Base-by-base conservation (phyloP, 2,329 filamentous ascomycete genomes). In the Trichothecium sympodiale region DNA sequence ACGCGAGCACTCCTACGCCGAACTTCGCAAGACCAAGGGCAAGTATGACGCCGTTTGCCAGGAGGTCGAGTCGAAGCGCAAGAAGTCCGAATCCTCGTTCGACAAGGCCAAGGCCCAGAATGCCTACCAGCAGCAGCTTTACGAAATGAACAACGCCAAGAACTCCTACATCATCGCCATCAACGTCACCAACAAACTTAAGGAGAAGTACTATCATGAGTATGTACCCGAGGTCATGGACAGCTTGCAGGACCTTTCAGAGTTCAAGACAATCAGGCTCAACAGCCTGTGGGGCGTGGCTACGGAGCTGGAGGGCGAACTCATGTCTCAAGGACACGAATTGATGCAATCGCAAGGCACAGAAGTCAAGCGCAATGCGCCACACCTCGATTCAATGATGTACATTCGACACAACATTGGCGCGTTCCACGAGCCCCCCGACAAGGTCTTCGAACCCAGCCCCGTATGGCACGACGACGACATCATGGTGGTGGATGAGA, bases 101-200 rank as follows among this genome's bases (percentile, higher is more conserved):
- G 89, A 96, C 56, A 95, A 94, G 62, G 65, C 76, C 43, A 98
- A 95, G 64, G 87, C 89, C 7, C 84, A 94, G 54, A 81, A 77
- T 54, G 79, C 85, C 27, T 98, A 94, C 59, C 85, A 94, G 51
- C 86, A 94, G 54, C 89, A 96, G 58, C 70, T 93, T 41, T 64
- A 80, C 41, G 91, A 98, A 48, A 96, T 96, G 91, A 84, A 91
- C 61, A 98, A 98, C 55, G 74, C 82, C 56, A 98, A 98, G 68
- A 98, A 98, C 57, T 87, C 83, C n/a, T 98, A 98, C 54, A 65
- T 98, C 41, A 94, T 98, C 51, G 74, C 78, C 41, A 94, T 98
- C 63, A 94, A 94, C 54, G 85, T 96, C 39, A 93, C 88, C 25
- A 98, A 98, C 61, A 94, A 91, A 64, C 80, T 94, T 52, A 98